phyloP scores from a whole-genome alignment of 192 early-diverging fungal genomes.

The Dispira simplex region DNA sequence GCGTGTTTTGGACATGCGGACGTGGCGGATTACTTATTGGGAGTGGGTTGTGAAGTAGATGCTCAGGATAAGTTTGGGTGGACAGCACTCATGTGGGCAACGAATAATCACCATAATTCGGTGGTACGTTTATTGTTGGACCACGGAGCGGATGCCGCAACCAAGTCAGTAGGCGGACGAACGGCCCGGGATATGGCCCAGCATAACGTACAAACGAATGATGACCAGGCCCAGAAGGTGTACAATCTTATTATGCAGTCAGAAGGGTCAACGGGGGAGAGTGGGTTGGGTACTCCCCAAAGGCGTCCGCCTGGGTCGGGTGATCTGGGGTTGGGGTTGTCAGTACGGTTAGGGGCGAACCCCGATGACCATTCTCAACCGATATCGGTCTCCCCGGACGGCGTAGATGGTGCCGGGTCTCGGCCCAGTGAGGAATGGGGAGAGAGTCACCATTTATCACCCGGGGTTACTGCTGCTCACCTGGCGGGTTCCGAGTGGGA shows the following conservation, averaged over 20 bases:
- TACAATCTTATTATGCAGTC: conserved; percentile 1
- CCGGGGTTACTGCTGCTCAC: neutral
- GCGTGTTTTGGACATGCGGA: conserved; percentile 72
- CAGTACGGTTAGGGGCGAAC: conserved; percentile 1
- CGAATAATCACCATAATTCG: conserved; percentile 59
- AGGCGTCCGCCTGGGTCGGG: neutral
- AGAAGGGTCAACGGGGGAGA: neutral
- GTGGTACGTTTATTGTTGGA: conserved; percentile 61
- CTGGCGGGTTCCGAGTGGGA: neutral
- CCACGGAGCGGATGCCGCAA: conserved; percentile 52
- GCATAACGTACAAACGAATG: neutral
- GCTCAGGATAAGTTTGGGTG: conserved; percentile 73
- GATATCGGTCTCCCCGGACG: neutral
- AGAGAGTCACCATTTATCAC: too few relatives aligned
- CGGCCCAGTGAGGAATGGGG: neutral
- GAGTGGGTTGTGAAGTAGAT: conserved; percentile 59
- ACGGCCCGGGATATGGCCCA: conserved; percentile 60
- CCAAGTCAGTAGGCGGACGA: conserved; percentile 50
- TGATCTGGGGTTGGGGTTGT: neutral
- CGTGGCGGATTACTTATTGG: conserved; percentile 50
- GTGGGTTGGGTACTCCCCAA: neutral
- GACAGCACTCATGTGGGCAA: conserved; percentile 86
- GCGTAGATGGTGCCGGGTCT: neutral
- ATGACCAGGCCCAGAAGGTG: neutral
- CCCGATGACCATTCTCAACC: neutral